phyloP scores from a whole-genome alignment of 2,329 filamentous ascomycete species.

The Penicillium sp. region DNA sequence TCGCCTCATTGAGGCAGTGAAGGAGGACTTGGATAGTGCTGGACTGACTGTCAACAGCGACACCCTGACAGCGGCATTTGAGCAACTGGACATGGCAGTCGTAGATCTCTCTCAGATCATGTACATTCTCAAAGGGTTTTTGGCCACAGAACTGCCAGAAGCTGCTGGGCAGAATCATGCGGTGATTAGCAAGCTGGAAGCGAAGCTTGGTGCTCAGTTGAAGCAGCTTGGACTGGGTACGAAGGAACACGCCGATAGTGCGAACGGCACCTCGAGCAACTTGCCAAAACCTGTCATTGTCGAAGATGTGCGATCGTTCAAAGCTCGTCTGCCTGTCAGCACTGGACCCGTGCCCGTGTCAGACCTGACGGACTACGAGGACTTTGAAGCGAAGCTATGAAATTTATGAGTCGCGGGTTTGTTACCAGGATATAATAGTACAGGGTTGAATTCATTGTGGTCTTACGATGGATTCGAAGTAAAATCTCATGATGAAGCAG shows the following conservation, averaged over 20 bases:
- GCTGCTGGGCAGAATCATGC: conserved; percentile 45
- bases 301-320: conserved; percentile 73
- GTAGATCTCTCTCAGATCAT: conserved; percentile 48
- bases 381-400: conserved; percentile 74
- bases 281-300: conserved; percentile 53
- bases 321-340: conserved; percentile 66
- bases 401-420: background rate
- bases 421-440: background rate
- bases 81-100: conserved; percentile 41
- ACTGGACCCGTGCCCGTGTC: conserved; percentile 65
- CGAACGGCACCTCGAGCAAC: conserved; percentile 18
- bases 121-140: conserved; percentile 47
- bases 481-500: background rate
- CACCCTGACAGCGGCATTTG: conserved; percentile 41
- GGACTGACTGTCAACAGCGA: conserved; percentile 41
- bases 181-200: conserved; percentile 46
- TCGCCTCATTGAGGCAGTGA: conserved; percentile 39
- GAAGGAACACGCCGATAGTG: conserved; percentile 33
- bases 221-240: conserved; percentile 38
- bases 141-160: conserved; percentile 46
- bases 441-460: too few species aligned
- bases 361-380: conserved; percentile 79
- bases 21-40: conserved; percentile 44
- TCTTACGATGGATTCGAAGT: background rate
- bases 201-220: conserved; percentile 43